phyloP scores from a whole-genome alignment of 225 moss, liverwort and hornwort species.

The Takakia lepidozioides region DNA sequence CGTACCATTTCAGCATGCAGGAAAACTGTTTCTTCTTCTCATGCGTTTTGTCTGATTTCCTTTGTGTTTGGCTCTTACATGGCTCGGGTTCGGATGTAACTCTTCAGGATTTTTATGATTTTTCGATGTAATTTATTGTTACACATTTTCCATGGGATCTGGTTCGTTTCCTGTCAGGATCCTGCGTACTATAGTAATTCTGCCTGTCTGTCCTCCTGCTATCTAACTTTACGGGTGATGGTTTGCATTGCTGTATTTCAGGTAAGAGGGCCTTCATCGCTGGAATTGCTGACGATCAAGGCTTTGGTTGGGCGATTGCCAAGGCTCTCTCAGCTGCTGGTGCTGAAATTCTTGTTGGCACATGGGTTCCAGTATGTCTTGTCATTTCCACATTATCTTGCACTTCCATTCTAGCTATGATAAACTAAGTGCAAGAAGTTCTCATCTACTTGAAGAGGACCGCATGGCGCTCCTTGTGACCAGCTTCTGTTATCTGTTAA shows the following conservation, averaged over 20 bases:
- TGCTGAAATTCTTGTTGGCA: slow-evolving; percentile 78
- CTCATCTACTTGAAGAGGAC: no score
- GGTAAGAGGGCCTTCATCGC: slow-evolving; percentile 93
- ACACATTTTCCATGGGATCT: neutral
- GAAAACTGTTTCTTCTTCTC: no score
- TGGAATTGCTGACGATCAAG: slow-evolving; percentile 86
- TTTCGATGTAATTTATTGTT: neutral
- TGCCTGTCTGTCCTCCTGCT: neutral
- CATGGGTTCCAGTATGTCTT: slow-evolving; percentile 79
- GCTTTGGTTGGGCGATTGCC: slow-evolving; percentile 94
- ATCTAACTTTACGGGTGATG: neutral
- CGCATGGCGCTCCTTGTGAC: no score
- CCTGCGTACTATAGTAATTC: neutral
- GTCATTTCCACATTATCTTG: no score
- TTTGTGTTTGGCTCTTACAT: no score
- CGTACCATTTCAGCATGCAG: no score
- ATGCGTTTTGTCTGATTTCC: no score
- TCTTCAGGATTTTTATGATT: neutral
- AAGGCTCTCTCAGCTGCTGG: slow-evolving; percentile 89
- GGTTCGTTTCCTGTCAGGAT: neutral
- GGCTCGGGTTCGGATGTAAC: no score
- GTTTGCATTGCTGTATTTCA: slow-evolving; percentile 9
- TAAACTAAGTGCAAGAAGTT: no score
- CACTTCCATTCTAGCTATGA: no score
- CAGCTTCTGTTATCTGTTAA: no score